These are phyloP conservation scores for Ganoderma sinense DNA, from an alignment of 1,284 basidiomycete genomes.

Conservation along the genomic window DNA sequence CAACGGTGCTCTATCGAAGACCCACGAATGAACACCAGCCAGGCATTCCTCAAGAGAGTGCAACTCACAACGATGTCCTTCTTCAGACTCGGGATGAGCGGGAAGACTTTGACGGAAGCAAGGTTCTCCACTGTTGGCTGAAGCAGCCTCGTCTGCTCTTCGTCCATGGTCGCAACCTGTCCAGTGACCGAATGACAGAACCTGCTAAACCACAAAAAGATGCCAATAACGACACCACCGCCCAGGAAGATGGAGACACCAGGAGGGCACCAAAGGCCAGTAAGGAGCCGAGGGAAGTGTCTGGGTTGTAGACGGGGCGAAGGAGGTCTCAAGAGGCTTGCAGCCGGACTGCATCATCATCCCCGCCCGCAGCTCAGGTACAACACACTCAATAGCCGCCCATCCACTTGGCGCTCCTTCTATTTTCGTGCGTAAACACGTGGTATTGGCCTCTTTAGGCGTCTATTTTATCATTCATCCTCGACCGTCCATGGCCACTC, in stretches of 20 bases:
- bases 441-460: not conserved
- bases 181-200: not conserved
- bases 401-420: not conserved
- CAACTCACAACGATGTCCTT: conserved; percentile 71
- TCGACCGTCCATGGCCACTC: not conserved
- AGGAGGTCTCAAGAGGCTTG: not conserved
- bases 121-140: conserved; percentile 63
- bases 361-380: too few relatives aligned
- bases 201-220: not conserved
- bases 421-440: not conserved
- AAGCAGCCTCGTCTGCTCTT: conserved; percentile 47
- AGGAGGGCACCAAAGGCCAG: not conserved
- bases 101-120: conserved; percentile 75
- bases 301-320: not conserved
- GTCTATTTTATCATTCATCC: not conserved
- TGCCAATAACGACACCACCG: not conserved
- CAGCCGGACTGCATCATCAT: not conserved
- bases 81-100: conserved; percentile 74
- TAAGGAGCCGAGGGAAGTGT: not conserved
- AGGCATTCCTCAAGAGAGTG: not conserved
- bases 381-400: not conserved
- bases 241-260: not conserved
- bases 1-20: conserved; percentile 55
- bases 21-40: not conserved
- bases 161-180: conserved; percentile 33